Conservation (phyloP, 306 rosid genomes). For the Gastrolobium villosum region DNA sequence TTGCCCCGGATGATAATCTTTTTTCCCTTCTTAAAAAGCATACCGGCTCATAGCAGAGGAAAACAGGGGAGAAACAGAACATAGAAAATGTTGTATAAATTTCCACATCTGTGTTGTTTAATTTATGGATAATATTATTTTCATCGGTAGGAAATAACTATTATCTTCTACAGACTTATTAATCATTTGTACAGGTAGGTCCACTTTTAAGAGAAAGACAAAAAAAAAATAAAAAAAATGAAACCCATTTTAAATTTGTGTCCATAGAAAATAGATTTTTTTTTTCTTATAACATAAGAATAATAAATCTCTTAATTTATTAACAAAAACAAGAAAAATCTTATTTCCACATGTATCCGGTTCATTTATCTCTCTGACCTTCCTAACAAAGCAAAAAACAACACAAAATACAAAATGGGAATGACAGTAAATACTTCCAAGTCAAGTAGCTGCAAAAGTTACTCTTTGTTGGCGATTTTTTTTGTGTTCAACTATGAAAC, state of each 20-base stretch:
- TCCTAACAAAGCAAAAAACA: slow-evolving; percentile 15
- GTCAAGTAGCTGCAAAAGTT: not conserved
- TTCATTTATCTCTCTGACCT: not conserved
- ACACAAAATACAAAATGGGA: not conserved
- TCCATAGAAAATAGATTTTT: too few relatives aligned
- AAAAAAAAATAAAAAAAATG: too few relatives aligned
- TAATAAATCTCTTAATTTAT: not conserved
- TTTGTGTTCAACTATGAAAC: not conserved
- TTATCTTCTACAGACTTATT: too few relatives aligned
- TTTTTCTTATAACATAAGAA: too few relatives aligned
- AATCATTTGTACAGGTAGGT: too few relatives aligned
- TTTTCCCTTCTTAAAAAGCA: not conserved
- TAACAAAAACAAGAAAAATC: not conserved
- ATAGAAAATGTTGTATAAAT: not conserved
- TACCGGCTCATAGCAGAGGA: not conserved
- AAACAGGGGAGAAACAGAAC: slow-evolving; percentile 11
- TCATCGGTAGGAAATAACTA: too few relatives aligned
- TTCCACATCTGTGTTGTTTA: not conserved
- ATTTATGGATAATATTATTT: not conserved
- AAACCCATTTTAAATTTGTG: too few relatives aligned
- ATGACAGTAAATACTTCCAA: not conserved
- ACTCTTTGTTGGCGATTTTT: not conserved
- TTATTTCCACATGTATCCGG: not conserved
- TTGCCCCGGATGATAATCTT: not conserved
- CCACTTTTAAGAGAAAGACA: too few relatives aligned